Percentiles rank a stretch among this genome's conserved stretches.
phyloP scores from a whole-genome alignment of 2,329 filamentous ascomycete genomes.

The Chaetomiaceae sp. region DNA sequence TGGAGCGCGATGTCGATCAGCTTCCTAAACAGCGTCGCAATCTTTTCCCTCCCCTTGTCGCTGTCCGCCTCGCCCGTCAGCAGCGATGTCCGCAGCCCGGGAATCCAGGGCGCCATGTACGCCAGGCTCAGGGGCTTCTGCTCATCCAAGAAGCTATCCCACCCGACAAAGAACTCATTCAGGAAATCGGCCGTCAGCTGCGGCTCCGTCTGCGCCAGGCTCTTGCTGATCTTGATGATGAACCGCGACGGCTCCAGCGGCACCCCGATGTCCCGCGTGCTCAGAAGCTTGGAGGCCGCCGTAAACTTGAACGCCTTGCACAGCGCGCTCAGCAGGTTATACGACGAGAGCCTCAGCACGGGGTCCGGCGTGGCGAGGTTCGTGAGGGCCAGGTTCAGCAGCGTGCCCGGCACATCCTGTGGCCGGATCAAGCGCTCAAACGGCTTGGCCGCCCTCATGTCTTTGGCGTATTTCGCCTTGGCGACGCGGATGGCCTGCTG shows the following conservation, averaged over 20 bases:
- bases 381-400: slow-evolving; percentile 63
- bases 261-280: slow-evolving; percentile 59
- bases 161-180: slow-evolving; percentile 69
- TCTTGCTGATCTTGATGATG: slow-evolving; percentile 61
- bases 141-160: slow-evolving; percentile 64
- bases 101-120: slow-evolving; percentile 67
- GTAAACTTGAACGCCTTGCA: slow-evolving; percentile 66
- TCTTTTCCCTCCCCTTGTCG: slow-evolving; percentile 62
- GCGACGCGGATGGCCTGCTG: slow-evolving; percentile 59
- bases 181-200: slow-evolving; percentile 65
- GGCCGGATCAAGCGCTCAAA: slow-evolving; percentile 63
- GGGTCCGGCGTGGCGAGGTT: slow-evolving; percentile 62
- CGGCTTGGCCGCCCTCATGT: slow-evolving; percentile 55
- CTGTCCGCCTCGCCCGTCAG: slow-evolving; percentile 57
- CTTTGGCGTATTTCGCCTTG: slow-evolving; percentile 62
- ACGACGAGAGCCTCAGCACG: slow-evolving; percentile 58
- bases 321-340: slow-evolving; percentile 62
- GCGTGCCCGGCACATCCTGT: slow-evolving; percentile 65
- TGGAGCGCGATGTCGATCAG: slow-evolving; percentile 61
- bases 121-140: slow-evolving; percentile 63
- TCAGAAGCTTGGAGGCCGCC: slow-evolving; percentile 57
- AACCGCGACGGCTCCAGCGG: slow-evolving; percentile 60
- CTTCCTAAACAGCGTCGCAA: slow-evolving; percentile 60
- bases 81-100: slow-evolving; percentile 56
- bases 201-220: slow-evolving; percentile 59